phyloP scores from a whole-genome alignment of 148 eudicot species.

The Drosera capensis region DNA sequence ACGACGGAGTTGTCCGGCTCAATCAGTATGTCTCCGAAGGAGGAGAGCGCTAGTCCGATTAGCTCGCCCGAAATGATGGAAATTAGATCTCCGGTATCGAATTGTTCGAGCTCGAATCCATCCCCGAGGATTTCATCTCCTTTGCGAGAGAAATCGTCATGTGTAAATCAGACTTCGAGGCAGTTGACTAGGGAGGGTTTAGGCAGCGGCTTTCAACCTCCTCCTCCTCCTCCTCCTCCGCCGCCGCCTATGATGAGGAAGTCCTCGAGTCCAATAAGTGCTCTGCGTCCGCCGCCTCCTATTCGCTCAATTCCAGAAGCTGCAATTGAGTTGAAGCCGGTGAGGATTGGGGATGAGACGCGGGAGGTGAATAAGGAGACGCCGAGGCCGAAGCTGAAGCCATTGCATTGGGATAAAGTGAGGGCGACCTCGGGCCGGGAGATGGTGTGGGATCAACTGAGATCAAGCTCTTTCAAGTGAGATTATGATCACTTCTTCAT shows the following conservation, averaged over 20 bases:
- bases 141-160: too few relatives aligned
- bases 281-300: too few relatives aligned
- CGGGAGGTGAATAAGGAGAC: conserved; percentile 2
- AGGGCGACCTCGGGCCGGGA: conserved; percentile 14
- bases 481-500: too few relatives aligned
- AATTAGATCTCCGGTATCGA: not conserved
- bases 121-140: too few relatives aligned
- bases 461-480: conserved; percentile 21
- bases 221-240: too few relatives aligned
- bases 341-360: not conserved
- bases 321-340: not conserved
- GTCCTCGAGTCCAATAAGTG: too few relatives aligned
- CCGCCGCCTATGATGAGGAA: too few relatives aligned
- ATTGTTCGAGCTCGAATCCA: too few relatives aligned
- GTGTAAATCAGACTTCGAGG: too few relatives aligned
- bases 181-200: too few relatives aligned
- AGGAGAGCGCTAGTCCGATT: not conserved
- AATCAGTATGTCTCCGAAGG: not conserved
- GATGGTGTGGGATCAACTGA: conserved; percentile 24
- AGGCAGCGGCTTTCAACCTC: too few relatives aligned
- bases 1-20: not conserved
- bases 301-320: conserved; percentile 19
- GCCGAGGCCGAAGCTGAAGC: conserved; percentile 16
- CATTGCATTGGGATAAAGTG: conserved; percentile 21
- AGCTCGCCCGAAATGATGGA: not conserved